Base-by-base conservation (phyloP, 2,329 filamentous ascomycete genomes). In the Ilyonectria sp. region DNA sequence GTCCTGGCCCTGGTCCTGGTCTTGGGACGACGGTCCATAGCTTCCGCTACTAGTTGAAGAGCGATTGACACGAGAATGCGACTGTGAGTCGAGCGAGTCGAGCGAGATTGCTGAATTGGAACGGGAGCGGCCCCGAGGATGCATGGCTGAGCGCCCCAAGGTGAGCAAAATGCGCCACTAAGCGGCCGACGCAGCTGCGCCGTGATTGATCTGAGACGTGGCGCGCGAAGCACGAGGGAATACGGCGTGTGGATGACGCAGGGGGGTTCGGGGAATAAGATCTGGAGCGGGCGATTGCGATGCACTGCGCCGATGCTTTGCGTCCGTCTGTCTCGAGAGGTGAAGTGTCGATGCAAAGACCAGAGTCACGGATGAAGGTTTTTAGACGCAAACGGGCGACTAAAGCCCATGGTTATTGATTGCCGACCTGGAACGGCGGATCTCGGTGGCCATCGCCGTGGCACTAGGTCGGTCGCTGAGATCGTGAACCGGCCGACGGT, bases 91-190 rank as follows among this genome's bases (percentile, higher is more conserved):
- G 44, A 74, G 68, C 58, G 75, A 74, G 9, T 74, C 65, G 13
- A 75, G 72, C 11, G 72, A 70, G 53, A 76, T 75, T 19, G 65
- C 61, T 7, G 72, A 74, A 66, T 63, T 67, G 56, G 71, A 71
- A 13, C 70, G 69, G 40, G 50, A 44, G 59, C 49, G 60, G 31
- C 21, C 31, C 58, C 56, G 40, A 26, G 57, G 61, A 55, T 53
- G 65, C 73, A 74, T 50, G 53, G 31, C 37, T 53, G 15, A 33
- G 11, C 26, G 17, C 35, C 44, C 7, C 49, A 40, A 58, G 26
- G 59, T 11, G 40, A 47, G n/a, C 53, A 10, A 33, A 33, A 57
- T 44, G 61, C 43, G 49, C 40, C 40, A 47, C 43, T 17, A 17
- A 37, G n/a, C 17, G 17, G 33, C 47, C 49, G 31, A 8, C 19